Evolutionary conservation across 148 eudicot species (phyloP), one percentile per base, ranked within the genome.

Genomic region (Chenopodium berlandieri): DNA sequence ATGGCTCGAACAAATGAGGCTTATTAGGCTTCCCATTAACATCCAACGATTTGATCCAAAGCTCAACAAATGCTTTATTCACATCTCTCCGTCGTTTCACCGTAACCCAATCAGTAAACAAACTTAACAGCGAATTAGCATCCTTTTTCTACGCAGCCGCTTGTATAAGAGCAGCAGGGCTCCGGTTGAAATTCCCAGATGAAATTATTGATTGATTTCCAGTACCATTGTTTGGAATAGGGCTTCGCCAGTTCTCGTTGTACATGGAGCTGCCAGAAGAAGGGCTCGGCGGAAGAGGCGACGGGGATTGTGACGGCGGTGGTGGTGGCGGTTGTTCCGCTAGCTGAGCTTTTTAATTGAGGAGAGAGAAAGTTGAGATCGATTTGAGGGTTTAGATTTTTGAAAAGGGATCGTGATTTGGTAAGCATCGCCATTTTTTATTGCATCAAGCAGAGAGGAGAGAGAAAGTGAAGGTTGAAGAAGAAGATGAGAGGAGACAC

Each of bases 311-410:
- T 3, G 37, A 34, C 4, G 85, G 48, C 8, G 79, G 48, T 3
- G 86, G 62, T 22, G 89, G 32, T 8, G 87, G 80, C 3, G 86
- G 84, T 20, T 83, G 70, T 12, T 90, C 92, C 69, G 94, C 89
- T 74, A 87, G 87, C 22, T 88, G 86, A 2, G 97, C 84, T 63
- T 91, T 86, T 75, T 91, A 95, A 3, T 88, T 88, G 88, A 94
- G 97, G 82, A 85, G 84, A 12, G 92, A 19, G 86, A 84, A 89
- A 81, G 95, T 93, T 17, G 97, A 34, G 86, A 93, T 91, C 67
- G 89, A 85, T 78, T 86, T 89, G 85, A 30, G 85, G 89, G 84
- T 80, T 88, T 77, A 86, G 78, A 82, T 86, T 79, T 85, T 85
- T 86, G 69, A 88, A 64, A 32, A 88, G 68, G 16, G 90, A 16